Base-by-base conservation (phyloP, 768 basidiomycete species). In the Rhizopogon vesiculosus region DNA sequence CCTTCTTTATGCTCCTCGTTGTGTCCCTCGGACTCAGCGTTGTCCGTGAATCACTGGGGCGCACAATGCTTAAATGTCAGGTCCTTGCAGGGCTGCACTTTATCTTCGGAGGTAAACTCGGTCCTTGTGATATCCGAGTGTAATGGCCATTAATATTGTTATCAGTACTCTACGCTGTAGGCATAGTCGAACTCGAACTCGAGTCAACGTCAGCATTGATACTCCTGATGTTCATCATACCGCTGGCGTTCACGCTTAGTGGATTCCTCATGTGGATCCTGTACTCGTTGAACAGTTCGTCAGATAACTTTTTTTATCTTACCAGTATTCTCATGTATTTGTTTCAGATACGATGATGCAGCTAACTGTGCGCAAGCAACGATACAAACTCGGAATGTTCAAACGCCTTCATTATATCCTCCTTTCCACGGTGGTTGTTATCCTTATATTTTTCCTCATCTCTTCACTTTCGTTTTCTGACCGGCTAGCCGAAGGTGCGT, bases 181-280 rank as follows among this genome's bases (percentile, higher is more conserved):
- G 97, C 18, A 95, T 96, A 41, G 96, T 97, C 42, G 86, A 94
- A 68, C 81, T 99, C 28, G 85, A 93, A 62, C 78, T 98, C 35
- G 94, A 98, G 69, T 90, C 89, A 19, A 93, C 93, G 0, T 92
- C 93, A 7, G 88, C 90, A 0, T 74, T 96, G 53, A 69, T 92
- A 49, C 79, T 97, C 28, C 75, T 99, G 58, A 67, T 97, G 62
- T 93, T 98, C 67, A 90, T 98, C 59, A 86, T 98, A 57, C 97
- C 97, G 5, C 78, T 99, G 48, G 91, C 96, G 1, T 89, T 98
- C 72, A 94, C 93, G 1, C 78, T 99, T n/a, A 96, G 93, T 55
- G 87, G 87, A 1, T 99, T 98, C 78, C 79, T 99, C 25, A 79
- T 96, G 60, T 98, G 96, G 96, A 98, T 96, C 51, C 83, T 96